Conservation (phyloP, 129 eudicot genomes). For the Glebionis coronaria region DNA sequence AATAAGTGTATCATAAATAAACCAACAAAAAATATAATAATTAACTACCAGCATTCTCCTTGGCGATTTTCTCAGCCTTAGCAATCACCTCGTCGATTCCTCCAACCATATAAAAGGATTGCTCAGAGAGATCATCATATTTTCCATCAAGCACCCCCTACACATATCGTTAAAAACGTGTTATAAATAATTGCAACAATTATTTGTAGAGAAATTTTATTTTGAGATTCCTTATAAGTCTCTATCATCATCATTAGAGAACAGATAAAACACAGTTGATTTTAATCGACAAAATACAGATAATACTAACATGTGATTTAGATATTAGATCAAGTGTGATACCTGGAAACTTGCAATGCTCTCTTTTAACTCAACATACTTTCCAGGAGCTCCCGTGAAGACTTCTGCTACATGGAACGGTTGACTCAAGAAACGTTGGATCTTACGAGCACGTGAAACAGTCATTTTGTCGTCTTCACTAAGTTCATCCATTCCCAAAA, state of each 20-base stretch:
- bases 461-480: conserved; percentile 97
- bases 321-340: neutral
- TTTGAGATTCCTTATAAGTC: too few relatives aligned
- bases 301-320: neutral
- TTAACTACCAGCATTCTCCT: conserved; percentile 46
- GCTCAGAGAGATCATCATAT: conserved; percentile 86
- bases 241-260: neutral
- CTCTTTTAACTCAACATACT: conserved; percentile 93
- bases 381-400: conserved; percentile 98
- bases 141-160: conserved; percentile 96
- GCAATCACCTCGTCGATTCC: conserved; percentile 94
- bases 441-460: conserved; percentile 97
- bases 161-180: conserved; percentile 5
- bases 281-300: neutral
- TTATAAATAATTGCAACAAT: neutral
- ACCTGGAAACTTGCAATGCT: conserved; percentile 94
- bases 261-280: neutral
- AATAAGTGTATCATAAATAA: conserved; percentile 8
- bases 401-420: conserved; percentile 99
- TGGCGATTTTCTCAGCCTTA: conserved; percentile 83
- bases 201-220: too few relatives aligned
- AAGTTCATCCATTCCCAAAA: conserved; percentile 96
- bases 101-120: conserved; percentile 94
- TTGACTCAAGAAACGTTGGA: conserved; percentile 92
- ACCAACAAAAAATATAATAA: conserved; percentile 10